Percentiles rank a stretch among this genome's conserved stretches.
Conservation (phyloP, 768 basidiomycete genomes). For the Auricularia cornea region DNA sequence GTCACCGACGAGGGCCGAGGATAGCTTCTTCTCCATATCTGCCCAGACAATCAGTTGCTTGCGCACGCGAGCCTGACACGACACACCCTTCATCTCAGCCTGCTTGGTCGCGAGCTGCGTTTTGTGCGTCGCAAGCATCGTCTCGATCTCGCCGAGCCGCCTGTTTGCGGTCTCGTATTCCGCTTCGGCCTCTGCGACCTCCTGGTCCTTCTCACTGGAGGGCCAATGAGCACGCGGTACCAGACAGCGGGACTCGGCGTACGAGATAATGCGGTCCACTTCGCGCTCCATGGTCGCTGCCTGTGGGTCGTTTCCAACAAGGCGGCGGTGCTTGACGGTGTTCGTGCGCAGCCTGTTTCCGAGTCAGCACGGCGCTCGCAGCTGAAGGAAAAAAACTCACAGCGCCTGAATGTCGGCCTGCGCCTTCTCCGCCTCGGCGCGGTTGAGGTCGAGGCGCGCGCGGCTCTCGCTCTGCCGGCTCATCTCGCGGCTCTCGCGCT, state of each 20-base stretch:
- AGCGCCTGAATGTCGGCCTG: constrained; percentile 55
- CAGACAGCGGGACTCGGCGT: not conserved
- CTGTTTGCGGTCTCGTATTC: constrained; percentile 42
- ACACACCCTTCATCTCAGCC: constrained; percentile 55
- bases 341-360: constrained; percentile 52
- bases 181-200: constrained; percentile 38
- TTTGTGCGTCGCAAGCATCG: constrained; percentile 50
- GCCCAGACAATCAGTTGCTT: constrained; percentile 3
- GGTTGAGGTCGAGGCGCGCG: constrained; percentile 69
- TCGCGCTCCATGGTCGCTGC: constrained; percentile 67
- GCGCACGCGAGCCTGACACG: too few relatives aligned
- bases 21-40: constrained; percentile 46
- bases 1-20: constrained; percentile 16
- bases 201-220: constrained; percentile 59
- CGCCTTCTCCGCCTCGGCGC: constrained; percentile 57
- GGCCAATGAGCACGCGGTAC: not conserved
- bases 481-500: constrained; percentile 58
- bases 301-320: constrained; percentile 52
- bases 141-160: constrained; percentile 54
- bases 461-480: constrained; percentile 74
- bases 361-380: constrained; percentile 2
- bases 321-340: constrained; percentile 52
- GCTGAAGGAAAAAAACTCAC: constrained; percentile 35
- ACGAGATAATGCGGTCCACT: constrained; percentile 38
- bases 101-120: constrained; percentile 52